phyloP scores from a whole-genome alignment of 192 early-diverging fungal species.

The Radiomyces spectabilis region DNA sequence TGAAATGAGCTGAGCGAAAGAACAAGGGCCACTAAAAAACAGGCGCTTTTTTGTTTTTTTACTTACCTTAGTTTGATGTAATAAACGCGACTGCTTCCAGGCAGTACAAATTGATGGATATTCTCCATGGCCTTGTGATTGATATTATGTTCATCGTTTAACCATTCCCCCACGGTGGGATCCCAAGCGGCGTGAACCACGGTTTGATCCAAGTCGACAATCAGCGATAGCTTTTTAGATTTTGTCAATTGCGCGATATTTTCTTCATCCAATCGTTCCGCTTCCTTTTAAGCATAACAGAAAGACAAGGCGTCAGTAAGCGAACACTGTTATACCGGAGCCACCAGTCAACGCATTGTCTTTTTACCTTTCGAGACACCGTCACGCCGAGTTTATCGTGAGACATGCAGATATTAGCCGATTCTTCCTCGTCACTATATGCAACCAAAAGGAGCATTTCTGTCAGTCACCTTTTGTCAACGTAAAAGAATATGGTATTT shows the following conservation, averaged over 20 bases:
- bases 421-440: neutral
- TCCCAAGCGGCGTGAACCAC: slow-evolving; percentile 90
- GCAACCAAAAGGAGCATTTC: neutral
- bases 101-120: slow-evolving; percentile 69
- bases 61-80: slow-evolving; percentile 79
- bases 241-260: slow-evolving; percentile 55
- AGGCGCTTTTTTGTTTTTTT: neutral
- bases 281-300: slow-evolving; percentile 41
- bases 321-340: neutral
- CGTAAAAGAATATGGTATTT: neutral
- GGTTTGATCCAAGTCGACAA: slow-evolving; percentile 97
- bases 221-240: slow-evolving; percentile 71
- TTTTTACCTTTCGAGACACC: slow-evolving; percentile 48
- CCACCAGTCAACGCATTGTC: neutral
- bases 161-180: slow-evolving; percentile 67
- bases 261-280: slow-evolving; percentile 61
- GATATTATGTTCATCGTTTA: slow-evolving; percentile 51
- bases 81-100: slow-evolving; percentile 57
- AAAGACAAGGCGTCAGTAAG: neutral
- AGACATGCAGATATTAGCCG: slow-evolving; percentile 56
- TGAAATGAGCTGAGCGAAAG: too few relatives aligned
- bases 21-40: too few relatives aligned
- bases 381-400: slow-evolving; percentile 65
- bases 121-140: slow-evolving; percentile 51
- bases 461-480: neutral